Evolutionary conservation across 2,329 filamentous ascomycete genomes (phyloP).

Genomic region (Stagonosporopsis rhizophila): DNA sequence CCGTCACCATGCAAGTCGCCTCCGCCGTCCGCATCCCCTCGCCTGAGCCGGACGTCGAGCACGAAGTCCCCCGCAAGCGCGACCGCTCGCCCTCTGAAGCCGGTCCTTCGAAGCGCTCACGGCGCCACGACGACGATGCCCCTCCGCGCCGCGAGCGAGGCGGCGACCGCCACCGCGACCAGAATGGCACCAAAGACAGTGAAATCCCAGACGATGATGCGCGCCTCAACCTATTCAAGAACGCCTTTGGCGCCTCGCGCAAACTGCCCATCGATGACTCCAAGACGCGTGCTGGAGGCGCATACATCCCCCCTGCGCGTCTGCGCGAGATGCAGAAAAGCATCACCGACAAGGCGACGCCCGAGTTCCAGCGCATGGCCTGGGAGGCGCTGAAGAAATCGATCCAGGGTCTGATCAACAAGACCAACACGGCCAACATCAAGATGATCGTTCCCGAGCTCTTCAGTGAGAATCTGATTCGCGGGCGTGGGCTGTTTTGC

Average conservation of each 20-base stretch:
- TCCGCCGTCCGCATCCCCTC: slow-evolving; percentile 66
- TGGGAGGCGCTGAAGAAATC: slow-evolving; percentile 99
- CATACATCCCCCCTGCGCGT: slow-evolving; percentile 92
- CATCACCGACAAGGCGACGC: slow-evolving; percentile 94
- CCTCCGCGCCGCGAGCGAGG: slow-evolving; percentile 66
- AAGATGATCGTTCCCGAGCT: slow-evolving; percentile 96
- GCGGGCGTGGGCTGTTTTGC: slow-evolving; percentile 91
- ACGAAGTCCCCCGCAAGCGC: slow-evolving; percentile 57
- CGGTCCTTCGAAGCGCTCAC: slow-evolving; percentile 49
- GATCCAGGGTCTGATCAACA: slow-evolving; percentile 98
- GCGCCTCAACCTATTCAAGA: slow-evolving; percentile 47
- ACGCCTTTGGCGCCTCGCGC: slow-evolving; percentile 58
- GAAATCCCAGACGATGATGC: slow-evolving; percentile 41
- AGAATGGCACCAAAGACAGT: slow-evolving; percentile 18
- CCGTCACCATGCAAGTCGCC: slow-evolving; percentile 44
- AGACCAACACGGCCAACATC: slow-evolving; percentile 97
- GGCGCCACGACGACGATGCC: slow-evolving; percentile 44
- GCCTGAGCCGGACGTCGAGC: slow-evolving; percentile 55
- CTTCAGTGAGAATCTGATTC: slow-evolving; percentile 91
- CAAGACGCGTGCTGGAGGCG: slow-evolving; percentile 91
- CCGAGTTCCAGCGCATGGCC: slow-evolving; percentile 98
- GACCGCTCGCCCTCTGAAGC: slow-evolving; percentile 60
- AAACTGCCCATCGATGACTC: slow-evolving; percentile 90
- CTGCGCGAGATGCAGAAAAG: slow-evolving; percentile 92
- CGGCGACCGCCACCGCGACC: slow-evolving; percentile 67